A percentile compares a stretch with the other conserved stretches of the same genome.
These are phyloP conservation scores for Hyphopichia burtonii DNA, from an alignment of 1,139 yeast genomes.

Conservation along the genomic window DNA sequence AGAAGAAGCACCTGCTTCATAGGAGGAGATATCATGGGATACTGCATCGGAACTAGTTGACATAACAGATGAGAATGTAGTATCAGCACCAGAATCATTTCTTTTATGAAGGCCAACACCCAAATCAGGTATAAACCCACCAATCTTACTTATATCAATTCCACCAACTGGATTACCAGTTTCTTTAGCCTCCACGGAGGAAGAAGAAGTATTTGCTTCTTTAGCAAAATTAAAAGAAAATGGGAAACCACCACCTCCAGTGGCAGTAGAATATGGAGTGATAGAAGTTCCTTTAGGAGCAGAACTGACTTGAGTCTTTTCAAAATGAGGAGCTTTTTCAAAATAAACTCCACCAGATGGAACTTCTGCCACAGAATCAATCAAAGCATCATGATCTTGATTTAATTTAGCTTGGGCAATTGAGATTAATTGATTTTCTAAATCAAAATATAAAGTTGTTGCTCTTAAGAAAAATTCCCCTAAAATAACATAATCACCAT, in stretches of 20 bases:
- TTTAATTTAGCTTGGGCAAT: slow-evolving; percentile 4
- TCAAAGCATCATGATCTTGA: slow-evolving; percentile 2
- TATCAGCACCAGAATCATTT: not conserved
- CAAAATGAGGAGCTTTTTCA: slow-evolving; percentile 5
- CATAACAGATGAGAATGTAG: no score
- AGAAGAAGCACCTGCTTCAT: not conserved
- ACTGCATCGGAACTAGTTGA: not conserved
- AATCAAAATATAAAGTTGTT: slow-evolving; percentile 3
- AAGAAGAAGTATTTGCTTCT: not conserved
- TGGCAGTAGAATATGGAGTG: not conserved
- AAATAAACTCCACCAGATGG: slow-evolving; percentile 1
- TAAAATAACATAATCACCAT: slow-evolving; percentile 4
- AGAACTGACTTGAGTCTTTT: slow-evolving; percentile 7
- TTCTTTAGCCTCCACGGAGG: not conserved
- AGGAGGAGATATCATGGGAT: not conserved
- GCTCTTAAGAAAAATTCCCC: slow-evolving; percentile 6
- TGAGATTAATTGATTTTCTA: slow-evolving; percentile 3
- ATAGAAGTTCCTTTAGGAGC: slow-evolving; percentile 12
- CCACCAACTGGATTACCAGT: not conserved
- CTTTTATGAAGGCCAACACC: not conserved
- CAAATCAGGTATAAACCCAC: not conserved
- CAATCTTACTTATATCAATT: not conserved
- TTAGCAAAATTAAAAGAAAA: not conserved
- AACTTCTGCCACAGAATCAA: slow-evolving; percentile 2
- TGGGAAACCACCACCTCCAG: not conserved